Base-by-base conservation (phyloP, 257 asterid genomes). In the Primulina huaijiensis region DNA sequence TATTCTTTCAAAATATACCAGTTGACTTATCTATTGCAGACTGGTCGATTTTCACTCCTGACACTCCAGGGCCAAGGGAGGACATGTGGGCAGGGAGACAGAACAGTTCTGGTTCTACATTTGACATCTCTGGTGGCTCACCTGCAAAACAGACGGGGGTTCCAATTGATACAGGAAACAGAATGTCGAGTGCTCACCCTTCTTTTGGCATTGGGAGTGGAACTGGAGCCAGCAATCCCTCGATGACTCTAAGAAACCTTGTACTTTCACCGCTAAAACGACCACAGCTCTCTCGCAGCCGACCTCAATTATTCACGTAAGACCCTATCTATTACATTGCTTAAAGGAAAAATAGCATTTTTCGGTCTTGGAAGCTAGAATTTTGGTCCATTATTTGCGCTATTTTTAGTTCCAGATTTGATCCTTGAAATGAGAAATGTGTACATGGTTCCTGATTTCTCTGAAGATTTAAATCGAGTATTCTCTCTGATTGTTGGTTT, bases 31-130 rank as follows among this genome's bases (percentile, higher is more conserved):
- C 82, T 77, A 71, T 78, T 37, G 89, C 97, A 92, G 98, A 90
- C 84, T 88, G 97, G 94, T 79, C 85, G 78, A 82, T 80, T 85
- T 78, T 60, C 86, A 83, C 99, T 86, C 97, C 97, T 85, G 87
- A 87, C 82, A 93, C 99, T 84, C 99, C 99, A 90, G 99, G 99
- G 80, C 94, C 92, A 62, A 84, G 87, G 84, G 96, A 90, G 35
- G 96, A 87, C 74, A 71, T 87, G 74, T 93, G 99, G 99, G 78
- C 90, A 71, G 70, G 84, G 71, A 78, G 92, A 72, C 93, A 78
- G 81, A 87, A 86, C 82, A 79, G 23, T 61, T 63, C 76, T 46
- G 61, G 35, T 50, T 62, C 90, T 62, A 86, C 92, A 40, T 90
- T 85, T 37, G 88, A 87, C 79, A 69, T 86, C 55, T 79, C 91